Evolutionary conservation across 2,329 filamentous ascomycete genomes (phyloP), one percentile per base, ranked within the genome.

Genomic region (Ophidiomyces ophidiicola): DNA sequence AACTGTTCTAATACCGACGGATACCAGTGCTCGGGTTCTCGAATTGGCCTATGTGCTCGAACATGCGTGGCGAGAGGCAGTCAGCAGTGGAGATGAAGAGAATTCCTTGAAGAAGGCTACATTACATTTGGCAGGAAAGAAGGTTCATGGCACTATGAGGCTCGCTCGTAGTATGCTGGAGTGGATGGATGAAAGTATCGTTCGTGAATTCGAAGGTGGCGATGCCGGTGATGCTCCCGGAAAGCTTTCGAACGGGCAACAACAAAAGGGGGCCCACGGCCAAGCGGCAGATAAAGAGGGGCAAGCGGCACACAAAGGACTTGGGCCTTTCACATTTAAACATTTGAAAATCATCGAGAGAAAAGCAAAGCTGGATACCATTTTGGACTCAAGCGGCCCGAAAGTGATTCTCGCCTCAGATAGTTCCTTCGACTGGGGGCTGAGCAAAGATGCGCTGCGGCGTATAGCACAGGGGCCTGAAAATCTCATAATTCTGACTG

Each of bases 131-230:
- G 88, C 87, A 0, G 87, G 86, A 26, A 80, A 79, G 43, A 93
- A 85, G 45, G 82, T 84, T 47, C 80, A 83, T 42, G 87, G 85
- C 46, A 93, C 87, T 0, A 82, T 96, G 70, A 74, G 85, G 37
- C 84, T 94, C 49, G 83, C 88, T 18, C 74, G 87, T 48, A 94
- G 88, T 58, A 93, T 98, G 83, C 68, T 98, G 21, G 90, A 98
- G 56, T 98, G 90, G 90, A 96, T 98, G 87, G 87, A 96, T 55
- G 87, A 94, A 53, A 80, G 78, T 42, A 92, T 98, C 43, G 81
- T 93, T 29, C 78, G 86, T 39, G 88, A 96, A 52, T 92, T 94
- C 45, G 87, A 94, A 56, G 77, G 80, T 11, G 68, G 60, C 1
- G 61, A 65, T 42, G 61, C 62, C 24, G 57, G 55, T 17, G 61